phyloP scores from a whole-genome alignment of 164 flowering plant genomes.

The Aristolochia contorta region DNA sequence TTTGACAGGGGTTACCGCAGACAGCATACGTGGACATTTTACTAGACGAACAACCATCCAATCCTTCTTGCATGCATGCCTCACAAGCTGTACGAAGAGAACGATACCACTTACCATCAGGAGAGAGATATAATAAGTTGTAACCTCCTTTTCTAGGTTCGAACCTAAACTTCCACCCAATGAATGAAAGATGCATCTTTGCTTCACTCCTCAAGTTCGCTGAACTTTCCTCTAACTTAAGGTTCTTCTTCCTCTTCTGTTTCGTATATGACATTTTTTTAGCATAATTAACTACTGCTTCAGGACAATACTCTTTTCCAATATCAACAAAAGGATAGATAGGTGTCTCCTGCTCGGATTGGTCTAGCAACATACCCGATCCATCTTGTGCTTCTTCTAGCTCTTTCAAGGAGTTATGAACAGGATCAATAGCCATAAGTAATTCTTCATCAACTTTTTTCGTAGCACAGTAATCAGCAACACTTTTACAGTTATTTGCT shows the following conservation, averaged over 20 bases:
- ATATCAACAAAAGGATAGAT: constrained; percentile 5
- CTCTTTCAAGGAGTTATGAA: neutral
- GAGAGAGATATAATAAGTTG: constrained; percentile 35
- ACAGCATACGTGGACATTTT: no score
- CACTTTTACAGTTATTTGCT: constrained; percentile 5
- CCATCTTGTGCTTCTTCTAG: no score
- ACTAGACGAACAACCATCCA: no score
- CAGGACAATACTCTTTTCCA: constrained; percentile 30
- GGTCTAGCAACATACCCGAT: neutral
- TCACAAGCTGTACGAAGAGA: constrained; percentile 51
- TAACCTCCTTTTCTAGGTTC: neutral
- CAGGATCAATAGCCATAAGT: neutral
- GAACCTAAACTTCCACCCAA: constrained; percentile 42
- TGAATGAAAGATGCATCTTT: constrained; percentile 41
- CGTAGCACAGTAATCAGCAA: neutral
- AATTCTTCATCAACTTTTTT: no score
- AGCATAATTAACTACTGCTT: constrained; percentile 33
- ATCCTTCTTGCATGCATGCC: constrained; percentile 17
- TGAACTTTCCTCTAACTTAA: neutral
- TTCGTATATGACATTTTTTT: neutral
- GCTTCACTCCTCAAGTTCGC: constrained; percentile 17
- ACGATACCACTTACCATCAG: constrained; percentile 22
- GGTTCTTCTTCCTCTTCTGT: neutral
- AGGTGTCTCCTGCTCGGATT: neutral
- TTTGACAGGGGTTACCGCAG: no score